phyloP scores from a whole-genome alignment of 768 basidiomycete species.

The Termitomyces sp. region DNA sequence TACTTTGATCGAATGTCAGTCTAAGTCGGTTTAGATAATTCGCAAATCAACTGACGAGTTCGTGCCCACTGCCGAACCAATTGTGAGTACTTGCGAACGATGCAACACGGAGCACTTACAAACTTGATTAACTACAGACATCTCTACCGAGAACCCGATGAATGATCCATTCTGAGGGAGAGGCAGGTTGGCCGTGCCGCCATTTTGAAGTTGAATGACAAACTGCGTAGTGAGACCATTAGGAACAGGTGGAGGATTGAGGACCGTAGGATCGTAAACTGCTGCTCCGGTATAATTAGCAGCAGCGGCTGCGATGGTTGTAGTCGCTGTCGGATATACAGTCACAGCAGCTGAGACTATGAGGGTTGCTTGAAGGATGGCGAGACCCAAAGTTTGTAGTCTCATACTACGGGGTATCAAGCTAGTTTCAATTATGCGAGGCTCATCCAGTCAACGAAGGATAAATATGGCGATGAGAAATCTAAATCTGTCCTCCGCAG shows the following conservation, averaged over 20 bases:
- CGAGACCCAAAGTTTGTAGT: constrained; percentile 6
- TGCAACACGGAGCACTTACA: constrained; percentile 26
- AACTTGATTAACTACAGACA: constrained; percentile 59
- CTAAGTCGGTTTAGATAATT: background rate
- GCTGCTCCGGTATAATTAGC: constrained; percentile 47
- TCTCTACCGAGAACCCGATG: constrained; percentile 62
- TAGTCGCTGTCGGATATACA: constrained; percentile 30
- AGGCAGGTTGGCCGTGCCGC: background rate
- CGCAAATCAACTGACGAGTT: constrained; percentile 6
- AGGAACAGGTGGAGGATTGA: constrained; percentile 54
- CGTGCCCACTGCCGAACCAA: constrained; percentile 3
- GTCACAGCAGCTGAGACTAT: constrained; percentile 27
- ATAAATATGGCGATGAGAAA: constrained; percentile 1
- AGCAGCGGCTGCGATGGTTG: constrained; percentile 28
- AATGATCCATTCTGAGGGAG: constrained; percentile 34
- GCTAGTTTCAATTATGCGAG: background rate
- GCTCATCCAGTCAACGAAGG: background rate
- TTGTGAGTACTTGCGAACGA: constrained; percentile 13
- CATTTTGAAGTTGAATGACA: constrained; percentile 36
- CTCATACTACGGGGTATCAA: constrained; percentile 4
- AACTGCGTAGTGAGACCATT: constrained; percentile 43
- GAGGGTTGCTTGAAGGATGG: constrained; percentile 9
- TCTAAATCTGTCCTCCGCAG: constrained; percentile 3
- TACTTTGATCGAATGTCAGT: constrained; percentile 24
- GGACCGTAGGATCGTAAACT: constrained; percentile 51